Conservation (phyloP, 2,329 filamentous ascomycete genomes). For the Arthrobotrys pseudoclavata region DNA sequence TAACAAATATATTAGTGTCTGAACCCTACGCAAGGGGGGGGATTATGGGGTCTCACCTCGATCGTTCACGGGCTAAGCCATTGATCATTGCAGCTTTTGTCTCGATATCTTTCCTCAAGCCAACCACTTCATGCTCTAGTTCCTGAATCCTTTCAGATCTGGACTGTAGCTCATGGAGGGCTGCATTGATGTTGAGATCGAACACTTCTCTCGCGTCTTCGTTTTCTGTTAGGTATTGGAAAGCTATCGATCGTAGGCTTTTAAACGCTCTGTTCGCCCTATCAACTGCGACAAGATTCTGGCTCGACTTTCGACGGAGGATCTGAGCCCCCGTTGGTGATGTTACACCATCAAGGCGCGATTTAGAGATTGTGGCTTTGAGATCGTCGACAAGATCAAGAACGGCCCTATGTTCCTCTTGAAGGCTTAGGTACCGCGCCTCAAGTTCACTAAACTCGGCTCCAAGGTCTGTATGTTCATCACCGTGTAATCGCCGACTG, state of each 20-base stretch:
- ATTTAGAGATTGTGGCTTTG: slow-evolving; percentile 85
- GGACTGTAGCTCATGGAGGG: slow-evolving; percentile 90
- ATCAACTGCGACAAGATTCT: slow-evolving; percentile 87
- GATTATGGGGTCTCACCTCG: slow-evolving; percentile 70
- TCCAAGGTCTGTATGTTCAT: slow-evolving; percentile 63
- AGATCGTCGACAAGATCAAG: slow-evolving; percentile 90
- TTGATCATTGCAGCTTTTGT: slow-evolving; percentile 96
- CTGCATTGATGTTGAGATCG: slow-evolving; percentile 88
- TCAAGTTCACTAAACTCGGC: slow-evolving; percentile 53
- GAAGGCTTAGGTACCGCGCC: slow-evolving; percentile 68
- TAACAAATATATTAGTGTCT: not conserved
- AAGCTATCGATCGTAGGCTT: slow-evolving; percentile 86
- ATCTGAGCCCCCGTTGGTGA: slow-evolving; percentile 80
- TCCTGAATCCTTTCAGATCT: slow-evolving; percentile 91
- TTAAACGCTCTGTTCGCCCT: slow-evolving; percentile 92
- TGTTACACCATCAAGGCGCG: slow-evolving; percentile 74
- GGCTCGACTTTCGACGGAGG: slow-evolving; percentile 92
- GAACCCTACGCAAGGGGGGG: not conserved
- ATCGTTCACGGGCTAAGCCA: slow-evolving; percentile 90
- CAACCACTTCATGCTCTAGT: slow-evolving; percentile 85
- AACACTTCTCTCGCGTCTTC: slow-evolving; percentile 92
- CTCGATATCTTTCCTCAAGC: slow-evolving; percentile 95
- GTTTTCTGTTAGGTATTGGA: slow-evolving; percentile 84
- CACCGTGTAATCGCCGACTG: slow-evolving; percentile 59
- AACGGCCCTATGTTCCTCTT: slow-evolving; percentile 85